Base-by-base conservation (phyloP, 257 asterid species). In the Solanum chilense region DNA sequence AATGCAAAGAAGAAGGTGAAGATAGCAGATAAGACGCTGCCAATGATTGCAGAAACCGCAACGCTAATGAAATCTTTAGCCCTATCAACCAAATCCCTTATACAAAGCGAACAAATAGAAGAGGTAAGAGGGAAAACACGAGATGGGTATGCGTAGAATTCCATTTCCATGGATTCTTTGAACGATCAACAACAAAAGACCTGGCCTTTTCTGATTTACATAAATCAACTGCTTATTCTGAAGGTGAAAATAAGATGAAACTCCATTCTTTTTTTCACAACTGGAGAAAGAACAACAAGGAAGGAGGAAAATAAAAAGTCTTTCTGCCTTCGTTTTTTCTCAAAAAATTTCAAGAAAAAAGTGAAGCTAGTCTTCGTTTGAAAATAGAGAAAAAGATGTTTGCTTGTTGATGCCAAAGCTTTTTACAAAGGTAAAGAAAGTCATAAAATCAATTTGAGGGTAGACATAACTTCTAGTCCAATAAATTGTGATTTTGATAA, bases 1-100 rank as follows among this genome's bases (percentile, higher is more conserved):
- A 92, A 84, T 44, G 98, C 96, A 89, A 95, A 94, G 93, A 93
- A 91, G 87, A 94, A 94, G 29, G 98, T 95, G 87, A 95, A 91
- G 88, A 95, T 88, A 27, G 96, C 96, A 33, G 98, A 95, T 89
- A 95, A 92, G 70, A 94, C 91, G 91, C 91, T 92, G 81, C 95
- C 97, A 27, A 94, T 84, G 21, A 93, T 87, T 25, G 94, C 93
- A 64, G 96, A 93, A 41, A 92, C 91, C 2, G 95, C 96, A 83
- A 88, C 90, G 42, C 92, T 87, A 70, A 92, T 91, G 89, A 93
- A 93, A 23, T 91, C 94, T 82, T 88, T 95, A 90, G 92, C 91
- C 90, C 90, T 93, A 62, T 90, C 91, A 49, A 91, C 91, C 60
- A 93, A 33, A 37, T 87, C 87, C 21, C 93, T 91, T 29, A 92